Percentiles rank a stretch among this genome's conserved stretches.
phyloP scores from a whole-genome alignment of 2,329 filamentous ascomycete genomes.

The Fusarium liriodendri region DNA sequence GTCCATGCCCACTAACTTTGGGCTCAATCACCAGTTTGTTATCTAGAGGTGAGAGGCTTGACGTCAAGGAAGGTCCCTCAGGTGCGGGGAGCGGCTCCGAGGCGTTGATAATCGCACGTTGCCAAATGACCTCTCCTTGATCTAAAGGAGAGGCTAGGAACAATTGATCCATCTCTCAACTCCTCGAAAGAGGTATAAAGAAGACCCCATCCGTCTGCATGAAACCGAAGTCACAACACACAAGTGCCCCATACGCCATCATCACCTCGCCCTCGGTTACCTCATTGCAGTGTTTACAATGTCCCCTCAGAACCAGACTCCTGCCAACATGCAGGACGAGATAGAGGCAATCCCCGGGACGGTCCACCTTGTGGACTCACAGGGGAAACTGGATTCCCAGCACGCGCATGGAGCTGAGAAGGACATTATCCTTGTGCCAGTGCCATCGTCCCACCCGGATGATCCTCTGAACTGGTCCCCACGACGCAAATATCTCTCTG shows the following conservation, averaged over 20 bases:
- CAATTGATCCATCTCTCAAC: background rate
- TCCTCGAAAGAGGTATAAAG: background rate
- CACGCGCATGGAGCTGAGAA: background rate
- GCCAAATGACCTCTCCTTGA: background rate
- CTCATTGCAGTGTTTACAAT: background rate
- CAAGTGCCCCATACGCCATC: background rate
- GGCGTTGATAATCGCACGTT: background rate
- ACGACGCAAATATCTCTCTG: background rate
- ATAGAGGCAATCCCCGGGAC: constrained; percentile 7
- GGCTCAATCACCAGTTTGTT: background rate
- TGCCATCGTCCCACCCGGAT: background rate
- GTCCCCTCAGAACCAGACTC: background rate
- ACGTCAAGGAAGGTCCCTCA: background rate
- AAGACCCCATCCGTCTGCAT: background rate
- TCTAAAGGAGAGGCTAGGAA: background rate
- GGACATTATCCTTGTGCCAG: background rate
- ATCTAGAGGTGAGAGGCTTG: background rate
- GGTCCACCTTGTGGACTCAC: constrained; percentile 2
- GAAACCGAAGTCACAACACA: background rate
- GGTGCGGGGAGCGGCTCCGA: background rate
- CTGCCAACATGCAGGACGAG: background rate
- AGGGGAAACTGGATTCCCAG: background rate
- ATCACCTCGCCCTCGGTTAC: background rate
- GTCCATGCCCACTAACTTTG: background rate
- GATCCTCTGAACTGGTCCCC: background rate